Conservation (phyloP, 2,329 filamentous ascomycete genomes). For the Claviceps sp. region DNA sequence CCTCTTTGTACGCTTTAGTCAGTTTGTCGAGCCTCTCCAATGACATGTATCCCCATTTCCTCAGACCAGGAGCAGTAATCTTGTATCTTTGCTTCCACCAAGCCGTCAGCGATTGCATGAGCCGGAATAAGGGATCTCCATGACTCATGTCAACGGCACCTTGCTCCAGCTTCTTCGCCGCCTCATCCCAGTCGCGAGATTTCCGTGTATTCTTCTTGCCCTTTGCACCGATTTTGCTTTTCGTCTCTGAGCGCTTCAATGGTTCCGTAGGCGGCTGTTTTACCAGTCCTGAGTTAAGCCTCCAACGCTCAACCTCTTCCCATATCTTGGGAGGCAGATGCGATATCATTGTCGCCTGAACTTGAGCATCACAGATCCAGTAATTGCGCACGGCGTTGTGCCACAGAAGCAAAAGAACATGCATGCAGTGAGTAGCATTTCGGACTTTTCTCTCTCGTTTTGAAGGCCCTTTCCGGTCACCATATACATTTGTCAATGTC, state of each 20-base stretch:
- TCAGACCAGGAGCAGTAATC: conserved; percentile 62
- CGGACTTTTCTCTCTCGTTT: conserved; percentile 74
- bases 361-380: conserved; percentile 65
- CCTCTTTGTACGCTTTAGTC: conserved; percentile 53
- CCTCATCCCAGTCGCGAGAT: conserved; percentile 53
- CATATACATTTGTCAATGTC: conserved; percentile 46
- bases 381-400: conserved; percentile 78
- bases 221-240: conserved; percentile 18
- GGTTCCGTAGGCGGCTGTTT: conserved; percentile 18
- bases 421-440: conserved; percentile 69
- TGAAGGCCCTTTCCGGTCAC: conserved; percentile 67
- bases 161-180: conserved; percentile 55
- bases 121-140: conserved; percentile 65
- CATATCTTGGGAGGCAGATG: conserved; percentile 55
- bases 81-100: conserved; percentile 85
- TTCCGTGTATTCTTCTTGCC: conserved; percentile 17
- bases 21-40: conserved; percentile 63
- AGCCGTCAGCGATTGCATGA: conserved; percentile 62
- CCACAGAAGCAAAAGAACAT: conserved; percentile 78
- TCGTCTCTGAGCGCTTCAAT: conserved; percentile 12
- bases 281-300: conserved; percentile 50
- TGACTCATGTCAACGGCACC: conserved; percentile 64
- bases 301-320: conserved; percentile 63
- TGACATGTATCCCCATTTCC: conserved; percentile 83
- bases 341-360: conserved; percentile 65